Evolutionary conservation across 1,284 basidiomycete genomes (phyloP).

Genomic region (Leccinum angustisporum): DNA sequence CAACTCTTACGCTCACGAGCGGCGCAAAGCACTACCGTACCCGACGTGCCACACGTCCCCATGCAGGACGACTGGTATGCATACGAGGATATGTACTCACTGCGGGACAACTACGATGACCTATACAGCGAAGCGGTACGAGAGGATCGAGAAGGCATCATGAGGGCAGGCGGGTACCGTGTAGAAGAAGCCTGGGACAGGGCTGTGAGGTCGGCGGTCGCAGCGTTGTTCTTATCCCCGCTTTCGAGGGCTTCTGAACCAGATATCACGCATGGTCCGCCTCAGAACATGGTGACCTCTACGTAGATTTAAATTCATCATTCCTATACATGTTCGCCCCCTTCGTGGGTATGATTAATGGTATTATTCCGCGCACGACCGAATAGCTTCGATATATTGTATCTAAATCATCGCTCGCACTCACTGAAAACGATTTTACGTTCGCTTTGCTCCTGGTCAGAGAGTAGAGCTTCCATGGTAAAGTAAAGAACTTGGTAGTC

Average conservation of each 20-base stretch:
- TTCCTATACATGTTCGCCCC: neutral
- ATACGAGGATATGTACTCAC: constrained; percentile 65
- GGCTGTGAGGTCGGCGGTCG: constrained; percentile 75
- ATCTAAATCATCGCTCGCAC: constrained; percentile 22
- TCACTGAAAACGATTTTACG: constrained; percentile 56
- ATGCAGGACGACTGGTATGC: constrained; percentile 73
- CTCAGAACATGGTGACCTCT: constrained; percentile 5
- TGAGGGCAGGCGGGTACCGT: constrained; percentile 83
- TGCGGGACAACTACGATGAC: constrained; percentile 64
- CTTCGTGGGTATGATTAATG: neutral
- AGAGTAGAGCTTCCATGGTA: constrained; percentile 58
- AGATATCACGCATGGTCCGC: constrained; percentile 1
- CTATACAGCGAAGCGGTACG: constrained; percentile 72
- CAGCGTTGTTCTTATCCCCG: constrained; percentile 63
- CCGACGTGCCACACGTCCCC: constrained; percentile 75
- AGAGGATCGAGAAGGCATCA: constrained; percentile 75
- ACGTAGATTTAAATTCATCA: constrained; percentile 1
- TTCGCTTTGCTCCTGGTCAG: constrained; percentile 45
- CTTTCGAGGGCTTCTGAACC: constrained; percentile 31
- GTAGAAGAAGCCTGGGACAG: constrained; percentile 86
- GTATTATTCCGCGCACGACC: neutral
- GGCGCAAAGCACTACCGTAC: constrained; percentile 56
- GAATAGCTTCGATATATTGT: neutral
- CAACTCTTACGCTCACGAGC: constrained; percentile 57
- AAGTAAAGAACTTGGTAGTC: constrained; percentile 74